Evolutionary conservation across 495 filamentous ascomycete species (phyloP).

Genomic region (Aspergillus nanangensis): DNA sequence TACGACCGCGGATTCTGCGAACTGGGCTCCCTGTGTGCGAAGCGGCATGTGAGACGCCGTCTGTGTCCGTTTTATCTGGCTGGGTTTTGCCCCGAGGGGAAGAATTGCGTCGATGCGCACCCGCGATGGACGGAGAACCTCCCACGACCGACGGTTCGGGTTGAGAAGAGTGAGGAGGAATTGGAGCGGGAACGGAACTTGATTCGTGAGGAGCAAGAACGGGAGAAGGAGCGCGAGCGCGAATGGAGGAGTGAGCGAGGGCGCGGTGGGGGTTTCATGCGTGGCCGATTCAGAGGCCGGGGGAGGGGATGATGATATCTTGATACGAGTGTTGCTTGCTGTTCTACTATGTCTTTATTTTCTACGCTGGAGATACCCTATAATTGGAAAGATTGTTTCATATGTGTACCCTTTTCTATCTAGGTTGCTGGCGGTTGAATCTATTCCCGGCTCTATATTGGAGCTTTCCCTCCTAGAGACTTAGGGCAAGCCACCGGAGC

Average conservation of each 20-base stretch:
- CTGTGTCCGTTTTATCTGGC: conserved; percentile 85
- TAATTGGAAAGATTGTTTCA: no score
- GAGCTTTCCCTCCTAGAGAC: no score
- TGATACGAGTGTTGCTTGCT: neutral
- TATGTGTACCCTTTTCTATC: no score
- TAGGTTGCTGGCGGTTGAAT: no score
- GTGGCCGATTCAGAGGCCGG: conserved; percentile 44
- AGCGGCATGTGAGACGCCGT: conserved; percentile 72
- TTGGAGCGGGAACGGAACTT: conserved; percentile 52
- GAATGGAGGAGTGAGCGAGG: conserved; percentile 48
- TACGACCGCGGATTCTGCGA: conserved; percentile 96
- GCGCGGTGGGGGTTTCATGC: conserved; percentile 44
- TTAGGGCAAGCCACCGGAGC: no score
- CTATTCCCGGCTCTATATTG: no score
- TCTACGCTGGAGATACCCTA: neutral
- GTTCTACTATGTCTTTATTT: conserved; percentile 5
- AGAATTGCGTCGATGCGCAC: conserved; percentile 74
- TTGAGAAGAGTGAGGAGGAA: conserved; percentile 59
- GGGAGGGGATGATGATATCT: conserved; percentile 34
- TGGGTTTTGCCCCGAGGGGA: conserved; percentile 91
- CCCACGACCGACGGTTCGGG: conserved; percentile 63
- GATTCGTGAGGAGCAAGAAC: conserved; percentile 50
- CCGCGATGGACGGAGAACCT: conserved; percentile 70
- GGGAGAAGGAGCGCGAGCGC: conserved; percentile 45
- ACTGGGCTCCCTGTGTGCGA: conserved; percentile 77